Base-by-base conservation (phyloP, 2,329 filamentous ascomycete genomes). In the Fusarium zealandicum region DNA sequence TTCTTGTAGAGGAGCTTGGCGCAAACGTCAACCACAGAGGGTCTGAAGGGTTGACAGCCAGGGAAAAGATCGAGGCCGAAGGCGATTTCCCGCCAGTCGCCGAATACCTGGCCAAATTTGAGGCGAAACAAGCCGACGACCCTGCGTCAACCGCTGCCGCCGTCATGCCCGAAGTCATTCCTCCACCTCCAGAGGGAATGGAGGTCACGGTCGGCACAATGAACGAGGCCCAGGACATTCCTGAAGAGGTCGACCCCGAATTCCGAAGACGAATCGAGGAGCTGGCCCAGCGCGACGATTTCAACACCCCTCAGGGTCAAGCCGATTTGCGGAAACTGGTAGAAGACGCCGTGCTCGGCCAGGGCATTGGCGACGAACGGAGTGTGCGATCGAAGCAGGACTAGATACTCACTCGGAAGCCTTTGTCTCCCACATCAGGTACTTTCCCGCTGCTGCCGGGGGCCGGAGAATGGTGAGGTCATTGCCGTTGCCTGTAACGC, bases 221-320 rank as follows among this genome's bases (percentile, higher is more conserved):
- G 79, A 80, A 82, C 6, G 82, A 88, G 64, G 78, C 73, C 0
- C 79, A 84, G 37, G 85, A 84, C 11, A 83, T 84, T 6, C 80
- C 79, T 1, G 80, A 80, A 32, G 85, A 87, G 52, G 84, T 88
- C 8, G 92, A 98, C 70, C 86, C 90, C 1, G 92, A 93, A 63
- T 91, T 99, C 63, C 86, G 89, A 69, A 81, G 89, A 63, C 83
- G 90, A 46, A 98, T 99, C 69, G 92, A 98, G 68, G 90, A 96
- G 73, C 76, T 99, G 54, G 93, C 95, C 2, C 82, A 88, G 30
- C 82, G 92, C 33, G 87, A 89, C 18, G 92, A 98, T 69, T 96
- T 97, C 67, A 81, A 93, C 65, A 89, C 86, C 5, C 87, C 90
- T 47, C 85, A 89, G 54, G 90, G 90, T 4, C 95, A 99, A 74